Evolutionary conservation across 495 filamentous ascomycete genomes (phyloP), one percentile per base, ranked within the genome.

Genomic region (Aspergillus haitiensis): DNA sequence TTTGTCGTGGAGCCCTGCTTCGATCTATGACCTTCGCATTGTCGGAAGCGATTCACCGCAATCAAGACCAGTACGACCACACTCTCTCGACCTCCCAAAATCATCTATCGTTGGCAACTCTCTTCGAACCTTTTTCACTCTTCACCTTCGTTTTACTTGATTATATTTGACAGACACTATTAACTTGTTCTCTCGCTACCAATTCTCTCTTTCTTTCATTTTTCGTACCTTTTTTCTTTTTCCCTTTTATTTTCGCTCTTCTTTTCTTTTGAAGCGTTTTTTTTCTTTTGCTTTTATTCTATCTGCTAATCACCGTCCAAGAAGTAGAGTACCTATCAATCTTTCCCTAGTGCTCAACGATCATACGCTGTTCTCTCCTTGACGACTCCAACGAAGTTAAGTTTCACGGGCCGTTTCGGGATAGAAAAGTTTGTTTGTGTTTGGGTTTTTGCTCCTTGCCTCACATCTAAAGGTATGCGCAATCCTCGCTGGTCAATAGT

Each of bases 311-410:
- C 27, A 27, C 27, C 31, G 21, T 39, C 13, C 21, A 59, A 65
- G 60, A 67, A 69, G 39, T 63, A 60, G 55, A 45, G 58, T 60
- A 62, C 60, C 52, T 61, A 50, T 57, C 56, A 55, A 68, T 76
- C 66, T 61, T 74, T 68, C 70, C 67, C 69, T 67, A 67, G 55
- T 73, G 55, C 64, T 69, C 65, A 60, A 72, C 70, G 71, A 76
- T 68, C 71, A 63, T 57, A 74, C 72, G 64, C 64, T 62, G 62
- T 69, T 73, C 73, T 69, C 60, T 72, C 63, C 56, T 76, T 75
- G 69, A 77, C 75, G 75, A 78, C 68, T 71, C 70, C 61, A 67
- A 69, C 74, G 72, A 77, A 72, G 52, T 70, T 54, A 40, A 67
- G 64, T 72, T 66, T 62, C 65, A 63, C 71, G 66, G 67, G 69